Evolutionary conservation across 2,329 filamentous ascomycete genomes (phyloP).

Genomic region (Chaetomiaceae sp.): DNA sequence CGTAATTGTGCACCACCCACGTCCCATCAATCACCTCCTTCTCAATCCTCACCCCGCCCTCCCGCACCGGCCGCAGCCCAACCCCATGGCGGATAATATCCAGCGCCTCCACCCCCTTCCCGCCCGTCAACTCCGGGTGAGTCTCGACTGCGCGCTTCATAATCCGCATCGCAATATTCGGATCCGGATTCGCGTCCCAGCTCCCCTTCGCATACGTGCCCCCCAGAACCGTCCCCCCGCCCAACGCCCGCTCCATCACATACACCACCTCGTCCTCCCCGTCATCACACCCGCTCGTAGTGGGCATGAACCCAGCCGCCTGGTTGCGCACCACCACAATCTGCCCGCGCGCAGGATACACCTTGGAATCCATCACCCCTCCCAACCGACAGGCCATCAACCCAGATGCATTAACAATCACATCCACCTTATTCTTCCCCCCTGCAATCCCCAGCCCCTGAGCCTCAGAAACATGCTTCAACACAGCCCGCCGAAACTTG

Average conservation of each 20-base stretch:
- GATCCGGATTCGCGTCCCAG: conserved; percentile 76
- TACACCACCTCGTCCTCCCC: conserved; percentile 69
- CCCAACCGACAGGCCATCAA: conserved; percentile 70
- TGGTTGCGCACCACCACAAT: conserved; percentile 79
- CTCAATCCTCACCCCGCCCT: conserved; percentile 71
- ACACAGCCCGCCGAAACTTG: conserved; percentile 55
- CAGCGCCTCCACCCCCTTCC: conserved; percentile 66
- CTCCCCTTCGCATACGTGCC: conserved; percentile 75
- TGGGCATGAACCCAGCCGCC: conserved; percentile 60
- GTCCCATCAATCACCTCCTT: conserved; percentile 60
- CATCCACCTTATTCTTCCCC: conserved; percentile 45
- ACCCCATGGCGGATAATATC: conserved; percentile 77
- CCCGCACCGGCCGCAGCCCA: conserved; percentile 70
- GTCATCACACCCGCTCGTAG: conserved; percentile 66
- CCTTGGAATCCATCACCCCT: conserved; percentile 69
- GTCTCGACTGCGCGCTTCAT: conserved; percentile 70
- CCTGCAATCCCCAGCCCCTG: conserved; percentile 53
- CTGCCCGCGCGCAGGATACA: conserved; percentile 78
- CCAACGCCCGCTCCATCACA: conserved; percentile 72
- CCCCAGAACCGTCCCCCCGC: conserved; percentile 82
- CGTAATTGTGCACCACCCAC: conserved; percentile 75
- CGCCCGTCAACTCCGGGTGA: conserved; percentile 58
- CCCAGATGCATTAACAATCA: conserved; percentile 83
- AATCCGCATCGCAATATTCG: conserved; percentile 73
- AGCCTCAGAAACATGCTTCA: conserved; percentile 72